Evolutionary conservation across 805 yeast genomes (phyloP), one percentile per base, ranked within the genome.

Genomic region (Metschnikowia vanudenii): DNA sequence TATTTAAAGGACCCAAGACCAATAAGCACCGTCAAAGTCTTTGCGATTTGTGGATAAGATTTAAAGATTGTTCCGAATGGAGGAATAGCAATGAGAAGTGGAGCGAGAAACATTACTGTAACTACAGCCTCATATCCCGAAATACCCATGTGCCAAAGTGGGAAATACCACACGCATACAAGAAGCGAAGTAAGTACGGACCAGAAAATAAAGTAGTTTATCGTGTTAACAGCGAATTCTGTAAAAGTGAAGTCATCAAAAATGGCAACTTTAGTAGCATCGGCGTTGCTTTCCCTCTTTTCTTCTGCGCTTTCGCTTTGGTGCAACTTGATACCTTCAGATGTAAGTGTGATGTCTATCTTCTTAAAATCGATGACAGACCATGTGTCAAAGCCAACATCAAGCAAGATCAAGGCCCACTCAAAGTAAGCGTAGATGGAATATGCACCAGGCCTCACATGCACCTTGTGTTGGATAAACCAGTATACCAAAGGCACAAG

Each of bases 101-200:
- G 89, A 3, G 86, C 75, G 10, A 81, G 44, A 32, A 82, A 69
- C 18, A 81, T 68, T 6, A 80, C 60, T 11, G 59, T 47, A 39
- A 88, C 73, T 2, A 82, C 76, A 0, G 85, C 85, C 67, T 94
- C 99, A 63, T 87, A 91, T 3, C 99, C 99, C 1, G 96, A 86
- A 37, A 94, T 85, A 6, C 97, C 98, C 97, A 94, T 90, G 62
- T 86, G 80, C 99, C 99, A 94, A 52, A 94, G 73, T 10, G 99
- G 99, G 75, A 94, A 94, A 70, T 88, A 88, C 99, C 99, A 94
- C 41, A 94, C 82, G 60, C 94, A 82, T 46, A 94, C 77, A 37
- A 89, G 85, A 49, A 94, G 71, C 0, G 96, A 80, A 3, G 98
- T 86, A 36, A 81, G 53, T 18, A 83, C 82, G 0, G 97, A 76